These are phyloP conservation scores for Rhizopogon hawkerae DNA, from an alignment of 1,284 basidiomycete genomes.

Conservation along the genomic window DNA sequence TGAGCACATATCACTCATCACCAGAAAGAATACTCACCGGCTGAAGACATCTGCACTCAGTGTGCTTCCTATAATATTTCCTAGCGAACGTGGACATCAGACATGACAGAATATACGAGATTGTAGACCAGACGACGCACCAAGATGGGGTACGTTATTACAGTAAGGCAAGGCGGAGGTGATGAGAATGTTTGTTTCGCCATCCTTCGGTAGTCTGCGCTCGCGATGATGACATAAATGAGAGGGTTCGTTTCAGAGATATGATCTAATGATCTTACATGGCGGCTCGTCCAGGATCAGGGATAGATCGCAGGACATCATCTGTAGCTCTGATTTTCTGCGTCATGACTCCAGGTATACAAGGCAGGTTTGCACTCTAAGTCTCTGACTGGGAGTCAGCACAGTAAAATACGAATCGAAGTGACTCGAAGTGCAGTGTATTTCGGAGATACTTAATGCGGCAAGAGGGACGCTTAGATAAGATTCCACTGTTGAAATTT, in stretches of 20 bases:
- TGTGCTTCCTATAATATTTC: slow-evolving; percentile 96
- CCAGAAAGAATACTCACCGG: slow-evolving; percentile 49
- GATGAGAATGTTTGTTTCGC: slow-evolving; percentile 82
- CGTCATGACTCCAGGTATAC: slow-evolving; percentile 33
- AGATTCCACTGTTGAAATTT: too few species aligned
- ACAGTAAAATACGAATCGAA: too few species aligned
- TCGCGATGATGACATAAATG: slow-evolving; percentile 10
- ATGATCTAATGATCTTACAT: slow-evolving; percentile 31
- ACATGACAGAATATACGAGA: slow-evolving; percentile 3
- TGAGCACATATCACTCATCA: background rate
- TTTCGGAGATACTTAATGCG: too few species aligned
- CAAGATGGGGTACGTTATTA: slow-evolving; percentile 98
- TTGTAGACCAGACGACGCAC: slow-evolving; percentile 32
- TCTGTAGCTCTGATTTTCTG: slow-evolving; percentile 60
- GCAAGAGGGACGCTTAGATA: too few species aligned
- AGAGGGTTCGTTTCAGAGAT: slow-evolving; percentile 4
- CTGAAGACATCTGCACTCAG: slow-evolving; percentile 97
- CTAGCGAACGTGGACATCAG: slow-evolving; percentile 29
- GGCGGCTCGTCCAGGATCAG: slow-evolving; percentile 40
- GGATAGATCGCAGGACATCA: slow-evolving; percentile 50
- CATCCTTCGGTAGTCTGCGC: slow-evolving; percentile 72
- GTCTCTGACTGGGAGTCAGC: too few species aligned
- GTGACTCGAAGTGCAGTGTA: too few species aligned
- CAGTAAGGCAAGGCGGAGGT: slow-evolving; percentile 98
- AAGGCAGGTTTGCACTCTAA: too few species aligned